Conservation (phyloP, 2,329 filamentous ascomycete genomes). For the Colletotrichum simmondsii region DNA sequence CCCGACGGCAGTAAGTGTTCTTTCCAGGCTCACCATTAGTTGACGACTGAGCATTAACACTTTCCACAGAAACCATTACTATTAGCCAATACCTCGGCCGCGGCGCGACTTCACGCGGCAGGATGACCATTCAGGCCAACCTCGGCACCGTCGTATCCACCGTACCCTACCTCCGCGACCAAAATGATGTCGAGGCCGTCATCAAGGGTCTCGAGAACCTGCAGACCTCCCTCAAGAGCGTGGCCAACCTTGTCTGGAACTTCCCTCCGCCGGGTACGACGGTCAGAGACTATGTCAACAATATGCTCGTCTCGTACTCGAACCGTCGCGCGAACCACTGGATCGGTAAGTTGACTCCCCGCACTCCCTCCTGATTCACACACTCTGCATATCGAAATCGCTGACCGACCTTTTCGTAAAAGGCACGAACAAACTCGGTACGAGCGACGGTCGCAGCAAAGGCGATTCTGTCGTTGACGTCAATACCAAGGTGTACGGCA, state of each 20-base stretch:
- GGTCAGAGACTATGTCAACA: slow-evolving; percentile 66
- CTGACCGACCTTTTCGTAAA: slow-evolving; percentile 42
- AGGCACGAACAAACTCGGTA: slow-evolving; percentile 68
- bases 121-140: slow-evolving; percentile 67
- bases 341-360: slow-evolving; percentile 48
- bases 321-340: slow-evolving; percentile 62
- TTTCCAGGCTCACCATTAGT: no score
- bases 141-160: slow-evolving; percentile 69
- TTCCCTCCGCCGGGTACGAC: slow-evolving; percentile 63
- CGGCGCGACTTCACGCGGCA: slow-evolving; percentile 70
- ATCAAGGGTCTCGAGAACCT: slow-evolving; percentile 72
- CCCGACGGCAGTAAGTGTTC: slow-evolving; percentile 43
- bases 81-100: slow-evolving; percentile 73
- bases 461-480: slow-evolving; percentile 71
- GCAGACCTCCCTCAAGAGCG: slow-evolving; percentile 61
- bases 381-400: no score
- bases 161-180: slow-evolving; percentile 68
- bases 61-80: slow-evolving; percentile 56
- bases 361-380: no score
- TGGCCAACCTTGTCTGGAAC: slow-evolving; percentile 66
- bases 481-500: slow-evolving; percentile 73
- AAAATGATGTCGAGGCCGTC: slow-evolving; percentile 71
- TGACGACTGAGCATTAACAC: slow-evolving; percentile 12
- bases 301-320: slow-evolving; percentile 52
- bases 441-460: slow-evolving; percentile 61